Percentiles rank a stretch among this genome's conserved stretches.
Conservation (phyloP, 2,329 filamentous ascomycete species). For the Paradendryphiella salina region DNA sequence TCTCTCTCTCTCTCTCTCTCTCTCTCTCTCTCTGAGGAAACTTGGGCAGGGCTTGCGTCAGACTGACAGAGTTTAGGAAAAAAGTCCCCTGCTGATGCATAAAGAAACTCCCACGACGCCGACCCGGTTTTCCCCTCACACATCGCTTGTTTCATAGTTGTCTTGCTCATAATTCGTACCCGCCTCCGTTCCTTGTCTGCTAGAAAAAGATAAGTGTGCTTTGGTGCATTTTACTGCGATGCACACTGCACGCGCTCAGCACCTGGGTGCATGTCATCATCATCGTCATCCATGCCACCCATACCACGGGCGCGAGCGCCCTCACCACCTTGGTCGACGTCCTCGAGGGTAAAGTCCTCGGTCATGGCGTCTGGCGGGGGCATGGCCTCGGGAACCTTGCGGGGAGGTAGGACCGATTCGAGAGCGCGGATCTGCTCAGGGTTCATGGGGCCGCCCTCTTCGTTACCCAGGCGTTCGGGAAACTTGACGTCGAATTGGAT, state of each 20-base stretch:
- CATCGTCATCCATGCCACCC: constrained; percentile 66
- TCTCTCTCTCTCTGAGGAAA: no score
- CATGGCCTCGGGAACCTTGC: constrained; percentile 60
- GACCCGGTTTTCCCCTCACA: not conserved
- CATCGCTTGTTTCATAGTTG: constrained; percentile 1
- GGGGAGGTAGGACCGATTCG: constrained; percentile 80
- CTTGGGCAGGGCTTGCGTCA: no score
- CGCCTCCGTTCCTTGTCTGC: not conserved
- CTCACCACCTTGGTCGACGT: constrained; percentile 70
- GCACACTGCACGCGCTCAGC: constrained; percentile 84
- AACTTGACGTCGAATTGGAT: constrained; percentile 98
- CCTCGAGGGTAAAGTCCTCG: constrained; percentile 84
- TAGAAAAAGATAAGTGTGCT: not conserved
- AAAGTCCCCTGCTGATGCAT: not conserved
- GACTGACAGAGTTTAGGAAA: not conserved
- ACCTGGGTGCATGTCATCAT: constrained; percentile 62
- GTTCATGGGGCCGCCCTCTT: constrained; percentile 54
- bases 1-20: not conserved
- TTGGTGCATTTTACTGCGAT: constrained; percentile 67
- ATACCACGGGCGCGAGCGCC: constrained; percentile 70
- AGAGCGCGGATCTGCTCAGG: constrained; percentile 75
- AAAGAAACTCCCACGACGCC: constrained; percentile 3
- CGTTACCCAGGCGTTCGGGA: constrained; percentile 61
- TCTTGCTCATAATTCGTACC: constrained; percentile 3
- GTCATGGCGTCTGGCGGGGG: constrained; percentile 87